A percentile compares a stretch with the other conserved stretches of the same genome.
Conservation (phyloP, 148 eudicot species). For the Persicaria maculosa region DNA sequence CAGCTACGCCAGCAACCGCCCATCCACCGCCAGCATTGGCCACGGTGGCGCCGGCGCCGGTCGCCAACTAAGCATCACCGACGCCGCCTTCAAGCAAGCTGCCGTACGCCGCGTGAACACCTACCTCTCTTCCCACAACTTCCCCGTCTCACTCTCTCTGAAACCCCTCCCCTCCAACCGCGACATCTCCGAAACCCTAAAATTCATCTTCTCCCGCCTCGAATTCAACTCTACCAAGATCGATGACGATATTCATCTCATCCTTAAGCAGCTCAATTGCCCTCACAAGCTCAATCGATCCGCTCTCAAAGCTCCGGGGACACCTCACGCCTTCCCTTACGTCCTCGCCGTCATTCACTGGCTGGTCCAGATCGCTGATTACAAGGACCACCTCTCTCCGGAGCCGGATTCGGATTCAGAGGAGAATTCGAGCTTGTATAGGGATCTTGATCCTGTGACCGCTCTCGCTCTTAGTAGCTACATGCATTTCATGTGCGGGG, state of each 20-base stretch:
- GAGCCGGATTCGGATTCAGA: not conserved
- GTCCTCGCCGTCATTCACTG: slow-evolving; percentile 62
- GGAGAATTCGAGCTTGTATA: slow-evolving; percentile 10
- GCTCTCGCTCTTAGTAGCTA: slow-evolving; percentile 40
- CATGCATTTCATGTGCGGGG: slow-evolving; percentile 52
- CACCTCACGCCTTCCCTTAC: slow-evolving; percentile 72
- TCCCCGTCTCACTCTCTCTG: slow-evolving; percentile 31
- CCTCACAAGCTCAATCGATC: slow-evolving; percentile 70
- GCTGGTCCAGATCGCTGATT: slow-evolving; percentile 64
- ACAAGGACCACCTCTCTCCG: slow-evolving; percentile 31
- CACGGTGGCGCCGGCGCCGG: slow-evolving; percentile 12
- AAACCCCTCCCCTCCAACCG: slow-evolving; percentile 64
- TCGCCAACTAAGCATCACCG: slow-evolving; percentile 22
- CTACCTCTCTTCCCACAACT: slow-evolving; percentile 42
- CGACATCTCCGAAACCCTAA: slow-evolving; percentile 48
- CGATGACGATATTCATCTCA: slow-evolving; percentile 48
- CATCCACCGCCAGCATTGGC: slow-evolving; percentile 40
- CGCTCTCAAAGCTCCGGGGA: slow-evolving; percentile 66
- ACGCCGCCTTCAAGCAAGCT: slow-evolving; percentile 35
- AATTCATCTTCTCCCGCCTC: slow-evolving; percentile 41
- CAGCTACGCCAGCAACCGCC: slow-evolving; percentile 52
- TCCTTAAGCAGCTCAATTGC: slow-evolving; percentile 49
- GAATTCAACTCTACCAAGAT: slow-evolving; percentile 28
- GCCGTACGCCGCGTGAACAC: slow-evolving; percentile 57
- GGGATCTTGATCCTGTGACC: slow-evolving; percentile 24